Evolutionary conservation across 225 moss, liverwort and hornwort genomes (phyloP).

Genomic region (Pseudisothecium myosuroides): DNA sequence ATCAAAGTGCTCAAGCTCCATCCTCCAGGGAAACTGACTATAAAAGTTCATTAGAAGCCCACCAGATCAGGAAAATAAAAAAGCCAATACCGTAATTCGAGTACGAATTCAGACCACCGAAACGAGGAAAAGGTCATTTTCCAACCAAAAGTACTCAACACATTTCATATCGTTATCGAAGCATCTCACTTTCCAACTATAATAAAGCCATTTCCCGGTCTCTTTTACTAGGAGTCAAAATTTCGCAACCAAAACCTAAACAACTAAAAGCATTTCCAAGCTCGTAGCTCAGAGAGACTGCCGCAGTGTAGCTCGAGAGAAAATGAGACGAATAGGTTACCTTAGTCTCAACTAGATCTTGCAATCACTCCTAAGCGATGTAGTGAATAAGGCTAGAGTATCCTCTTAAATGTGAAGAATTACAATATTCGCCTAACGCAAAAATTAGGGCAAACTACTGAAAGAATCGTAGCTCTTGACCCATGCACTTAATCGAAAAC

Average conservation of each 20-base stretch:
- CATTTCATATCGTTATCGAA: not conserved
- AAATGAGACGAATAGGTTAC: not conserved
- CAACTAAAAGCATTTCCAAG: not conserved
- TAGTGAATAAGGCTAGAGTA: not conserved
- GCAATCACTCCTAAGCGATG: not conserved
- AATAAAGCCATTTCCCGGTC: not conserved
- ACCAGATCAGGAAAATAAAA: not conserved
- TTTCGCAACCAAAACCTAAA: not conserved
- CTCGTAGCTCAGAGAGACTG: not conserved
- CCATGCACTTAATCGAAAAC: not conserved
- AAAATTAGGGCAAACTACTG: constrained; percentile 11
- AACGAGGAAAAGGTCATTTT: not conserved
- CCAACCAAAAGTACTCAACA: not conserved
- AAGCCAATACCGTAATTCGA: not conserved
- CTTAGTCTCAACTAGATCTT: not conserved
- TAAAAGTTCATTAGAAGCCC: not conserved
- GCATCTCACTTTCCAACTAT: not conserved
- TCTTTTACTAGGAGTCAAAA: not conserved
- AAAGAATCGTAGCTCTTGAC: not conserved
- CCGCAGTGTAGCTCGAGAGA: not conserved
- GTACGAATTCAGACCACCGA: not conserved
- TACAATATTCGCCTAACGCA: not conserved
- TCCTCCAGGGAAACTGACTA: not conserved
- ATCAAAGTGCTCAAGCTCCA: not conserved
- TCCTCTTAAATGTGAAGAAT: not conserved